Evolutionary conservation across 805 yeast species (phyloP).

Genomic region (Kazachstania martiniae): DNA sequence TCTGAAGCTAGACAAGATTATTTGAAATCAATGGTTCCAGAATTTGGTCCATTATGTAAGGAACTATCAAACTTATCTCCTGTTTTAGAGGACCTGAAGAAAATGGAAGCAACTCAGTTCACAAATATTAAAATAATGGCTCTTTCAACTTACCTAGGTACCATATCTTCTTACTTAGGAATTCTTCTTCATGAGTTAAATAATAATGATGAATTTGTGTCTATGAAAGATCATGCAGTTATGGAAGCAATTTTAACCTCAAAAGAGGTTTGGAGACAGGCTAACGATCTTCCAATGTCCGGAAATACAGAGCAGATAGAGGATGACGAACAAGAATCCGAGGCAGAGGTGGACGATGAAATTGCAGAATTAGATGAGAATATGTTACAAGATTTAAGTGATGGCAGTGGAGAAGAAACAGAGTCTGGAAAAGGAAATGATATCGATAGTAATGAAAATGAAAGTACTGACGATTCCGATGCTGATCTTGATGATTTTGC

Average conservation of each 20-base stretch:
- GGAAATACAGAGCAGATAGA: slow-evolving; percentile 17
- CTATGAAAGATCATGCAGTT: slow-evolving; percentile 78
- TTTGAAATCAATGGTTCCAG: slow-evolving; percentile 64
- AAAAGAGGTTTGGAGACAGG: slow-evolving; percentile 86
- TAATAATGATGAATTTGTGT: slow-evolving; percentile 41
- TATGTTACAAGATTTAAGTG: slow-evolving; percentile 17
- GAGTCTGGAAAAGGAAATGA: slow-evolving; percentile 13
- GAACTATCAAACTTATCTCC: slow-evolving; percentile 43
- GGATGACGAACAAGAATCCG: slow-evolving; percentile 13
- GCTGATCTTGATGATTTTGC: slow-evolving; percentile 33
- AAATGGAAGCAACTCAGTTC: slow-evolving; percentile 27
- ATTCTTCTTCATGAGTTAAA: slow-evolving; percentile 48
- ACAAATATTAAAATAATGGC: slow-evolving; percentile 51
- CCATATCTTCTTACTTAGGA: slow-evolving; percentile 71
- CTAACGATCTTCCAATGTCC: slow-evolving; percentile 38
- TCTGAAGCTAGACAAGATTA: slow-evolving; percentile 41
- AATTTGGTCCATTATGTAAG: slow-evolving; percentile 62
- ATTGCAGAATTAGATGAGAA: slow-evolving; percentile 12
- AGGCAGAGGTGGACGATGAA: slow-evolving; percentile 7
- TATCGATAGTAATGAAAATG: slow-evolving; percentile 18
- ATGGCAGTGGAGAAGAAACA: slow-evolving; percentile 14
- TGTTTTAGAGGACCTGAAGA: slow-evolving; percentile 30
- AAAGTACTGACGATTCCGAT: slow-evolving; percentile 15
- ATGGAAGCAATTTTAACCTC: slow-evolving; percentile 79
- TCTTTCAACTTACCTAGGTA: slow-evolving; percentile 65